A percentile compares a stretch with the other conserved stretches of the same genome.
These are phyloP conservation scores for Penicillium palitans DNA, from an alignment of 2,329 filamentous ascomycete species.

Conservation along the genomic window DNA sequence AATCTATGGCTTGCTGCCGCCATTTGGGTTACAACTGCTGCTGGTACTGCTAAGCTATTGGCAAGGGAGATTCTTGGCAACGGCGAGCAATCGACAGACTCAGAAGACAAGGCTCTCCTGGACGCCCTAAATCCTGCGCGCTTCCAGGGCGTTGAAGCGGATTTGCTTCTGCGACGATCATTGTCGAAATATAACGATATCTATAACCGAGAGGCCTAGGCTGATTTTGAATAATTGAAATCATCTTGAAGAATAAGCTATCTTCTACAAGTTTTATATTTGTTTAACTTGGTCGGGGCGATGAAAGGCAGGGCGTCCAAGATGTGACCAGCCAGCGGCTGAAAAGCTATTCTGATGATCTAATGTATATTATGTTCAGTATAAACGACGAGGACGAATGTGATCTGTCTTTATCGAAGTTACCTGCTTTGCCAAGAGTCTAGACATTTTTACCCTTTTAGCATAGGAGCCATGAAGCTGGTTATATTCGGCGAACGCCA, in stretches of 20 bases:
- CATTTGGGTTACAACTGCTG: constrained; percentile 41
- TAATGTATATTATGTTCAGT: no score
- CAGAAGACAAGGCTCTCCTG: constrained; percentile 4
- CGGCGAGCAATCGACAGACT: not conserved
- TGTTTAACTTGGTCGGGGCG: not conserved
- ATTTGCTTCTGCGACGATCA: constrained; percentile 24
- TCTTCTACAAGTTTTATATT: not conserved
- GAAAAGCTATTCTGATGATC: not conserved
- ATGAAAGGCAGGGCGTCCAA: not conserved
- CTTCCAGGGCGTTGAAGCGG: constrained; percentile 24
- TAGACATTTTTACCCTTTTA: no score
- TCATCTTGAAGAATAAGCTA: not conserved
- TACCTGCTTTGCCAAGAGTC: no score
- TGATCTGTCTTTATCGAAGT: no score
- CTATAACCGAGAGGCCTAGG: constrained; percentile 24
- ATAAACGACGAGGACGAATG: no score
- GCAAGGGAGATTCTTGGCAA: constrained; percentile 22
- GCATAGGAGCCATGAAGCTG: no score
- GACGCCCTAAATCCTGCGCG: constrained; percentile 27
- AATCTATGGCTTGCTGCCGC: constrained; percentile 36
- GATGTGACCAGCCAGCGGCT: not conserved
- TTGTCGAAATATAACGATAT: constrained; percentile 35
- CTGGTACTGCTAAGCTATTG: constrained; percentile 32
- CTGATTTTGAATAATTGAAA: not conserved
- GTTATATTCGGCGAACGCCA: no score